Base-by-base conservation (phyloP, 441 rosid species). In the Gossypium lobatum region DNA sequence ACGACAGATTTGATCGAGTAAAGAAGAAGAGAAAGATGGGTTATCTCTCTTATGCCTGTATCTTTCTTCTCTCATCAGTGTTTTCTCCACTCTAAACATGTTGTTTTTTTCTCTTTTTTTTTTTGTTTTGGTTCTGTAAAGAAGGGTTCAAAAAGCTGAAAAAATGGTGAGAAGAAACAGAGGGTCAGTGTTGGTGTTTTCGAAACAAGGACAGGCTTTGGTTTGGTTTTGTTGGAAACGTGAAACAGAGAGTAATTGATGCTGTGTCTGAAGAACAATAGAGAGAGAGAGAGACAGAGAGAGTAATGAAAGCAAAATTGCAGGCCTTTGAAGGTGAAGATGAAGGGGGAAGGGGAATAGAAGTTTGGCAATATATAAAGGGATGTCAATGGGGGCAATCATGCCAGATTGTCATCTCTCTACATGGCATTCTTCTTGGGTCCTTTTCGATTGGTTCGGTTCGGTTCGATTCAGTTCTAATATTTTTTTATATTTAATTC, bases 21-120 rank as follows among this genome's bases (percentile, higher is more conserved):
- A 91, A 66, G 82, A 76, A 16, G 98, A 92, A 31, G 98, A 95
- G 82, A 92, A 95, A 77, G 98, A 92, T 42, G 97, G 97, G 86
- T 73, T 84, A 28, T 80, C 73, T 55, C 62, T 74, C 20, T 72
- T 80, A 0, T 53, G 76, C 68, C 39, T 73, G 48, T 75, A 71
- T 53, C 81, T 63, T n/a, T 75, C 82, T 23, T 75, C 85, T 61
- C 79, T 79, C 34, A 73, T 76, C 20, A 75, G 42, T 48, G 76
- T 26, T 76, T 77, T 82, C 79, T 84, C 82, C 71, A 76, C 61
- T 75, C 71, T 80, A 48, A 77, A 66, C 93, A 87, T 89, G 64
- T 2, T 76, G 65, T 73, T 16, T 50, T 7, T 10, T 18, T 64
- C 3, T 34, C 0, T 3, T 31, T 5, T 1, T 68, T 16, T 50